Evolutionary conservation across 2,329 filamentous ascomycete species (phyloP).

Genomic region (Cladophialophora exuberans): DNA sequence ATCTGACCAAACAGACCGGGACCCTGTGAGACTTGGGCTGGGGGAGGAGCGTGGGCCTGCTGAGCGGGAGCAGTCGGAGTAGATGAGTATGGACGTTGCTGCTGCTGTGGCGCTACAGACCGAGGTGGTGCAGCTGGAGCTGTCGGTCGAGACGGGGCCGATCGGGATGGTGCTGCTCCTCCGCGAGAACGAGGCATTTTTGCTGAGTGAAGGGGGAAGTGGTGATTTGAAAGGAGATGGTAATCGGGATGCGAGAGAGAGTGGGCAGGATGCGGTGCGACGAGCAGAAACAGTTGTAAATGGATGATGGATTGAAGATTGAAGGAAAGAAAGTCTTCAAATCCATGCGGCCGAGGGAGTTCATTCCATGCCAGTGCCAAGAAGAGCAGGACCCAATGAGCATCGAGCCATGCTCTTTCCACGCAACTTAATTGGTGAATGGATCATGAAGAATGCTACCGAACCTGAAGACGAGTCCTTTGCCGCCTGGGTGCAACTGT

Average conservation of each 20-base stretch:
- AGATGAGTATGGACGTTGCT: conserved; percentile 56
- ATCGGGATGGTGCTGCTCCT: conserved; percentile 46
- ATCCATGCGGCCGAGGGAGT: not conserved
- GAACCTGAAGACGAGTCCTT: too few relatives aligned
- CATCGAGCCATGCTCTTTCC: not conserved
- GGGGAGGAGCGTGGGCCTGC: conserved; percentile 55
- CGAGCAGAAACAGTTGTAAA: not conserved
- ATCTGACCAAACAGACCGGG: conserved; percentile 94
- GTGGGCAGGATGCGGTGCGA: not conserved
- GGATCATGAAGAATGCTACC: not conserved
- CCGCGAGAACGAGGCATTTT: conserved; percentile 77
- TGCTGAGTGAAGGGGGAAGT: not conserved
- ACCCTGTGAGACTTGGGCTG: conserved; percentile 58
- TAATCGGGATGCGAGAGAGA: not conserved
- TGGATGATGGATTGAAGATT: not conserved
- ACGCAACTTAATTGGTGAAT: not conserved
- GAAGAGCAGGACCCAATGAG: too few relatives aligned
- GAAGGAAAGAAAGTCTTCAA: not conserved
- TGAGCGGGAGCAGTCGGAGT: conserved; percentile 53
- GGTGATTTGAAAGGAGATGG: not conserved
- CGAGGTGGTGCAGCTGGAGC: conserved; percentile 48
- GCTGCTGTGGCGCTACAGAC: conserved; percentile 38
- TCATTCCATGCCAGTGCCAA: not conserved
- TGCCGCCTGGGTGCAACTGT: too few relatives aligned
- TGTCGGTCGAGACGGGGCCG: conserved; percentile 68